A percentile compares a stretch with the other conserved stretches of the same genome.
These are phyloP conservation scores for Nitzschia sp. DNA, from an alignment of 108 stramenopile species.

Conservation along the genomic window DNA sequence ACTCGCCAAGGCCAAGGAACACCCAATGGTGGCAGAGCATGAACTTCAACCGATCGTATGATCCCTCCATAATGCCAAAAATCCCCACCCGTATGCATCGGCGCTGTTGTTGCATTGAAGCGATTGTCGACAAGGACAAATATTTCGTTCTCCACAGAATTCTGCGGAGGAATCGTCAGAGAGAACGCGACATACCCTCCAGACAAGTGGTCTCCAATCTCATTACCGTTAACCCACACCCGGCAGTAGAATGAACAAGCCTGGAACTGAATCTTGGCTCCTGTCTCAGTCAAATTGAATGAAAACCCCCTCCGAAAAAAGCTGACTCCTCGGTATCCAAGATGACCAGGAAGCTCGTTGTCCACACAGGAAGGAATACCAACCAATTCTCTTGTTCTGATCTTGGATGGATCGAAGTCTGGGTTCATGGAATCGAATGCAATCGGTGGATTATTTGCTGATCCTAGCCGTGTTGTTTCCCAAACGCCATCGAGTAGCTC, in stretches of 20 bases:
- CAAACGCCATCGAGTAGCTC: constrained; percentile 10
- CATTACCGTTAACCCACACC: constrained; percentile 25
- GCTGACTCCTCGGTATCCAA: constrained; percentile 8
- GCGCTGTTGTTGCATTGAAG: constrained; percentile 33
- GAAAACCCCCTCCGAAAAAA: constrained; percentile 10
- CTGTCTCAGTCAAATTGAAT: neutral
- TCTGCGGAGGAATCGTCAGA: constrained; percentile 2
- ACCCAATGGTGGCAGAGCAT: neutral
- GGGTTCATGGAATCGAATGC: constrained; percentile 23
- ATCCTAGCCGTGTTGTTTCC: neutral
- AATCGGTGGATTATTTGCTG: neutral
- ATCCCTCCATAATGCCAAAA: constrained; percentile 30
- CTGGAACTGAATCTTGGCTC: constrained; percentile 12
- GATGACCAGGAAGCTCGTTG: constrained; percentile 15
- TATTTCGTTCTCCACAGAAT: constrained; percentile 5
- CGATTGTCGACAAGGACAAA: constrained; percentile 27
- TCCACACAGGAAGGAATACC: constrained; percentile 18
- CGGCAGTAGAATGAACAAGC: constrained; percentile 35
- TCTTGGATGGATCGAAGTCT: constrained; percentile 13
- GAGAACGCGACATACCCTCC: constrained; percentile 38
- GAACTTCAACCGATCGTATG: constrained; percentile 19
- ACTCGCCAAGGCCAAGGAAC: constrained; percentile 10
- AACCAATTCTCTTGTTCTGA: neutral
- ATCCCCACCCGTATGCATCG: constrained; percentile 32
- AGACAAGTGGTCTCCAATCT: constrained; percentile 25